These are phyloP conservation scores for Cercospora sojina DNA, from an alignment of 2,329 filamentous ascomycete genomes.

Conservation along the genomic window DNA sequence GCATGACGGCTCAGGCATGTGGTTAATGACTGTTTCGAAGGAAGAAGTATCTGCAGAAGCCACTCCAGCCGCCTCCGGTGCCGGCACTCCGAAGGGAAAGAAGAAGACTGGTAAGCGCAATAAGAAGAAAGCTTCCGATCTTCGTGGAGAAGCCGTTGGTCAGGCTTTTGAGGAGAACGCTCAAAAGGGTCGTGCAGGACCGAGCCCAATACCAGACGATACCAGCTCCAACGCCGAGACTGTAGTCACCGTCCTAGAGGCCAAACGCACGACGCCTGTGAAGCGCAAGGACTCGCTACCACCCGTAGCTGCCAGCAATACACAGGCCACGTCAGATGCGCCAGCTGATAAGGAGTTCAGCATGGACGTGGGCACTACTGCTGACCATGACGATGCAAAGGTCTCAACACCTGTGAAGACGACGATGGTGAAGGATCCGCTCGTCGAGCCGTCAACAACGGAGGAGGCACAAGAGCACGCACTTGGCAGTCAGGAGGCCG, in stretches of 20 bases:
- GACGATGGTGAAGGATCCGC: not conserved
- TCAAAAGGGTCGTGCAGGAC: not conserved
- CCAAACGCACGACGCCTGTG: not conserved
- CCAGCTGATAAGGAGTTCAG: not conserved
- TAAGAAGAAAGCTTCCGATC: slow-evolving; percentile 19
- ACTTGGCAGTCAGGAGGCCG: not conserved
- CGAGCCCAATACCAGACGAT: not conserved
- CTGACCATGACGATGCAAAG: not conserved
- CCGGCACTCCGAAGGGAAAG: slow-evolving; percentile 26
- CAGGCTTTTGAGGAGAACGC: slow-evolving; percentile 11
- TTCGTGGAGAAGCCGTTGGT: slow-evolving; percentile 6
- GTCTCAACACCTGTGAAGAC: not conserved
- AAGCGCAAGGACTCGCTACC: slow-evolving; percentile 10
- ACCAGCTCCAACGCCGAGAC: slow-evolving; percentile 5
- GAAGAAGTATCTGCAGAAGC: slow-evolving; percentile 16
- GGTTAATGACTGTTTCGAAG: not conserved
- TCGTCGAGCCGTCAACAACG: not conserved
- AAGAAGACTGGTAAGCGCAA: slow-evolving; percentile 18
- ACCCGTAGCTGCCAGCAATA: not conserved
- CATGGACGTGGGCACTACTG: not conserved
- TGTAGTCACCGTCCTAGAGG: slow-evolving; percentile 1
- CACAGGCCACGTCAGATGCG: not conserved
- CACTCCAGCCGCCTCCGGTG: slow-evolving; percentile 23
- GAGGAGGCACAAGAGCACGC: slow-evolving; percentile 7
- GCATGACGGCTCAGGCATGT: not conserved